Percentiles rank a stretch among this genome's conserved stretches.
Conservation (phyloP, 768 basidiomycete species). For the Paxillus involutus region DNA sequence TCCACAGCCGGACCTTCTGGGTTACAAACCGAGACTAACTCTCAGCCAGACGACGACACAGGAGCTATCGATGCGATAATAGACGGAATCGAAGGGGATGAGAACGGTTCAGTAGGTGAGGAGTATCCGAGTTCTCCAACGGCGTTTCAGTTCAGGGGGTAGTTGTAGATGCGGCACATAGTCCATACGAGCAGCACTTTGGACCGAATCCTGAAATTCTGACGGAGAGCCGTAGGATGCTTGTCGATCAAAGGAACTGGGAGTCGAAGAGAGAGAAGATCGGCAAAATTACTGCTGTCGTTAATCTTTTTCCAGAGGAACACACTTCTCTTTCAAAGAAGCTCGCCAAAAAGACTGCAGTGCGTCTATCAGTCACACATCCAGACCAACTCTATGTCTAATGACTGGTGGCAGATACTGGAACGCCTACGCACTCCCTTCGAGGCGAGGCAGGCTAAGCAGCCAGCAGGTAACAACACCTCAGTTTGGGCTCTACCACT, state of each 20-base stretch:
- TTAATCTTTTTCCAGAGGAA: slow-evolving; percentile 45
- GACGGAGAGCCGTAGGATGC: slow-evolving; percentile 46
- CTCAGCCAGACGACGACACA: slow-evolving; percentile 19
- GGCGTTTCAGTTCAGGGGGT: background rate
- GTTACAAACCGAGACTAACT: background rate
- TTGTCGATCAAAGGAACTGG: slow-evolving; percentile 63
- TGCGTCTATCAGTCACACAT: slow-evolving; percentile 11
- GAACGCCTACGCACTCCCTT: slow-evolving; percentile 60
- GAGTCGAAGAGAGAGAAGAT: slow-evolving; percentile 43
- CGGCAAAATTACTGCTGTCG: slow-evolving; percentile 54
- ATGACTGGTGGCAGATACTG: slow-evolving; percentile 42
- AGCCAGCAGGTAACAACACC: slow-evolving; percentile 45
- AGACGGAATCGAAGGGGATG: slow-evolving; percentile 29
- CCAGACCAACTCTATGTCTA: background rate
- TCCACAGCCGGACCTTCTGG: slow-evolving; percentile 8
- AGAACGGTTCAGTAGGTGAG: slow-evolving; percentile 24
- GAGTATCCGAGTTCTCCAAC: background rate
- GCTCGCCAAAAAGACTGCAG: slow-evolving; percentile 22
- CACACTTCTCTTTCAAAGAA: slow-evolving; percentile 30
- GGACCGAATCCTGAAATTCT: slow-evolving; percentile 56
- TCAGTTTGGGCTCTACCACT: background rate
- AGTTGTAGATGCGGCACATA: slow-evolving; percentile 18
- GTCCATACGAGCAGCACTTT: slow-evolving; percentile 75
- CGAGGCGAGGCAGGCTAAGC: slow-evolving; percentile 49
- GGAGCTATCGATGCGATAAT: slow-evolving; percentile 29